Evolutionary conservation across 78 protist genomes (phyloP), one percentile per base, ranked within the genome.

Genomic region (Chrysochromulina parva): DNA sequence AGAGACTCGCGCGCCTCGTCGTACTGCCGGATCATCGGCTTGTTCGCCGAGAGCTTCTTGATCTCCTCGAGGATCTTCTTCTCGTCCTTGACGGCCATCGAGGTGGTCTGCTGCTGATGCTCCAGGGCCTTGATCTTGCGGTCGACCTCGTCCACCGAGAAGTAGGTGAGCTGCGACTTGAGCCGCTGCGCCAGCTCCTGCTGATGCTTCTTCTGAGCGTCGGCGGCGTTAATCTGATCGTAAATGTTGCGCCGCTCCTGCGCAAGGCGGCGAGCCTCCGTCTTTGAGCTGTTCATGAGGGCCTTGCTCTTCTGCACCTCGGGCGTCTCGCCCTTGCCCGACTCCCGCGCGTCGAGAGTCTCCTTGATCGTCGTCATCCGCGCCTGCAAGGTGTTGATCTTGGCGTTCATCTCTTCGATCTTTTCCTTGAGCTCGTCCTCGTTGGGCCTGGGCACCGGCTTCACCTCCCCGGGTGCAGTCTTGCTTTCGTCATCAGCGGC

Each of bases 111-210:
- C 55, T 74, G 84, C 19, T 74, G 54, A 4, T 6, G 22, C 84
- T 74, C 84, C 22, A 38, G 78, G 16, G 2, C 86, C 86, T 78
- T 78, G 86, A 78, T 78, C 86, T 20, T 53, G 10, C 86, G 86
- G 14, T 78, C 86, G n/a, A 78, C 53, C 38, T 78, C 86, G 48
- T 78, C 86, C 19, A 53, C 62, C 14, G 62, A 14, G 57, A 24
- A 11, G 48, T 9, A 53, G 52, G 47, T 38, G 10, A 53, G n/a
- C 47, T 26, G 47, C 62, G 19, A 10, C 48, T 24, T 16, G 3
- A 78, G 86, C 20, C 59, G 22, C 58, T 53, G 47, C 47, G n/a
- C 13, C 28, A 24, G 47, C 6, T 52, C 62, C 14, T 17, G 10
- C 58, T 53, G 86, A 9, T 1, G 48, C 86, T 78, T 78, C 58